A percentile compares a stretch with the other conserved stretches of the same genome.
Evolutionary conservation across 2,329 filamentous ascomycete genomes (phyloP).

Genomic region (Beauveria brongniartii): DNA sequence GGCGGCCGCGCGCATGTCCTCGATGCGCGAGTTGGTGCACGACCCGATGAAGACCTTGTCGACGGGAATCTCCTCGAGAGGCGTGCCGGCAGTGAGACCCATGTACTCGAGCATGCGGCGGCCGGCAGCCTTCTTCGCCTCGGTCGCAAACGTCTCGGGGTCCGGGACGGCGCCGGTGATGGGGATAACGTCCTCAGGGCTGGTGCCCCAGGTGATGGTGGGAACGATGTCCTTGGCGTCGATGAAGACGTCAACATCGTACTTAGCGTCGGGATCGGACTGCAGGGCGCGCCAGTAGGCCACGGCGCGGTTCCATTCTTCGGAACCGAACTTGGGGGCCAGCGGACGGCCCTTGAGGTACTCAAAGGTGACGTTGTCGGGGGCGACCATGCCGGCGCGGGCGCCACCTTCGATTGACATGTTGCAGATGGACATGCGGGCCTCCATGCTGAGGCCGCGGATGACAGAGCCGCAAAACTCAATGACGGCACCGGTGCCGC

Average conservation of each 20-base stretch:
- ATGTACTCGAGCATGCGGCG: slow-evolving; percentile 88
- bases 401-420: slow-evolving; percentile 98
- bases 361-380: slow-evolving; percentile 87
- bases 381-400: slow-evolving; percentile 92
- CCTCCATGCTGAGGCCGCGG: slow-evolving; percentile 83
- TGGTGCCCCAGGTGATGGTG: slow-evolving; percentile 94
- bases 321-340: slow-evolving; percentile 73
- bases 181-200: slow-evolving; percentile 89
- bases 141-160: slow-evolving; percentile 75
- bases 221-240: slow-evolving; percentile 89
- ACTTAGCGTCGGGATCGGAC: slow-evolving; percentile 82
- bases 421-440: slow-evolving; percentile 98
- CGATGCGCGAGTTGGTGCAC: slow-evolving; percentile 95
- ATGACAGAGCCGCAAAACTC: slow-evolving; percentile 97
- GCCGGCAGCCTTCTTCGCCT: slow-evolving; percentile 72
- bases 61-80: slow-evolving; percentile 82
- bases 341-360: slow-evolving; percentile 89
- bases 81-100: slow-evolving; percentile 79
- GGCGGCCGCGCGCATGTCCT: slow-evolving; percentile 85
- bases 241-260: slow-evolving; percentile 82
- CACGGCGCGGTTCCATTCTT: slow-evolving; percentile 83
- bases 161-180: slow-evolving; percentile 88
- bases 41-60: slow-evolving; percentile 99
- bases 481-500: slow-evolving; percentile 88
- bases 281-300: slow-evolving; percentile 82